phyloP scores from a whole-genome alignment of 2,329 filamentous ascomycete species.

The Calonectria honghensis region DNA sequence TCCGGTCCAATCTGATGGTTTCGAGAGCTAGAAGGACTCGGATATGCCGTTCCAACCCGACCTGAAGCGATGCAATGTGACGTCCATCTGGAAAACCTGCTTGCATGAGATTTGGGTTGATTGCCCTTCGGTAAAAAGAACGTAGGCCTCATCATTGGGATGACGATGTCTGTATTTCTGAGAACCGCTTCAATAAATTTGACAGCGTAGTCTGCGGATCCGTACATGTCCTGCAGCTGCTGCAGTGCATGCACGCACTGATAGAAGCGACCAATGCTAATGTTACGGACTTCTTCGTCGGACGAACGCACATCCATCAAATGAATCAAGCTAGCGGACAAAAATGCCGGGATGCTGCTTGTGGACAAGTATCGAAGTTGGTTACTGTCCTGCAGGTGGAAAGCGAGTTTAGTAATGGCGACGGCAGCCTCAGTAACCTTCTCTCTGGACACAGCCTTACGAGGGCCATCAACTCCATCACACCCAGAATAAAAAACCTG shows the following conservation, averaged over 20 bases:
- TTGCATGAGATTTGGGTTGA: background rate
- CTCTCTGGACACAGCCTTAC: conserved; percentile 24
- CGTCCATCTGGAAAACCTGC: conserved; percentile 15
- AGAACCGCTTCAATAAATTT: conserved; percentile 33
- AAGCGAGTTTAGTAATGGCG: conserved; percentile 34
- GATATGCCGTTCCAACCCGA: conserved; percentile 9
- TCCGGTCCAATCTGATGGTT: conserved; percentile 18
- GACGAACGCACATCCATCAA: conserved; percentile 31
- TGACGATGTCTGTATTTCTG: conserved; percentile 24
- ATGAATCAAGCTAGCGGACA: conserved; percentile 36
- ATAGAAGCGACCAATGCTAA: conserved; percentile 42
- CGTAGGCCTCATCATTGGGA: conserved; percentile 32
- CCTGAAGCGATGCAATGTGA: background rate
- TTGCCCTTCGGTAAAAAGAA: conserved; percentile 1
- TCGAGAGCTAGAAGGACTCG: conserved; percentile 30
- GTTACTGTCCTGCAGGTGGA: conserved; percentile 26
- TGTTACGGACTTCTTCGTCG: conserved; percentile 34
- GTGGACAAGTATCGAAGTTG: conserved; percentile 39
- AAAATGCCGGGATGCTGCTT: conserved; percentile 37
- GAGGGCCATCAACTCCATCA: background rate
- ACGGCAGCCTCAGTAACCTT: conserved; percentile 35
- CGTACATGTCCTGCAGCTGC: conserved; percentile 41
- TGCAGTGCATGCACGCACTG: conserved; percentile 39
- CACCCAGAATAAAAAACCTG: conserved; percentile 26
- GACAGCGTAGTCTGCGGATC: conserved; percentile 38